These are phyloP conservation scores for Penicillium sp. DNA, from an alignment of 2,329 filamentous ascomycete species.

Conservation along the genomic window DNA sequence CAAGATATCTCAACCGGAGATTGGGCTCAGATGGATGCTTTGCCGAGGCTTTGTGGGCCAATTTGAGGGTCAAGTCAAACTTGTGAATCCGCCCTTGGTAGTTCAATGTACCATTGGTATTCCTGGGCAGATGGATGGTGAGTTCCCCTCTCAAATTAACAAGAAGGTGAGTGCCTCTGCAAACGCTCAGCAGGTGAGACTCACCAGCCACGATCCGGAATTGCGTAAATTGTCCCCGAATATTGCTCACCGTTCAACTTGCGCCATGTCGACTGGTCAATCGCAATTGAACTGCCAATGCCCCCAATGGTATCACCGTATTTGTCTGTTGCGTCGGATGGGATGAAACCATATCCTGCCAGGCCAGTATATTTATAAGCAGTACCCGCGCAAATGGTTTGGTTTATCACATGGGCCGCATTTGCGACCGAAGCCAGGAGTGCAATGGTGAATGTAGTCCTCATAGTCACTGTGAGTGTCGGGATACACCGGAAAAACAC, in stretches of 20 bases:
- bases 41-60: slow-evolving; percentile 47
- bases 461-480: slow-evolving; percentile 14
- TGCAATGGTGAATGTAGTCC: slow-evolving; percentile 9
- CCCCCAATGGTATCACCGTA: slow-evolving; percentile 65
- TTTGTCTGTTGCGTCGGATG: slow-evolving; percentile 56
- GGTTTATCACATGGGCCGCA: slow-evolving; percentile 34
- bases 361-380: slow-evolving; percentile 61
- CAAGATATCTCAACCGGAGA: slow-evolving; percentile 55
- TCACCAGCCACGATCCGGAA: slow-evolving; percentile 64
- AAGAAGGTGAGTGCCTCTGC: neutral
- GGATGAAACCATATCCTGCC: slow-evolving; percentile 59
- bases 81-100: slow-evolving; percentile 64
- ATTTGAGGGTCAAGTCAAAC: slow-evolving; percentile 55
- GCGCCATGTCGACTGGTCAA: slow-evolving; percentile 56
- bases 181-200: slow-evolving; percentile 1
- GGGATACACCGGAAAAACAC: too few species aligned
- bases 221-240: slow-evolving; percentile 54
- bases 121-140: slow-evolving; percentile 39
- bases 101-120: slow-evolving; percentile 64
- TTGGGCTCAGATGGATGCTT: slow-evolving; percentile 54
- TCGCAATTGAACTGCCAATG: slow-evolving; percentile 59
- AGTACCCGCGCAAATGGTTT: slow-evolving; percentile 54
- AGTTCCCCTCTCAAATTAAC: neutral
- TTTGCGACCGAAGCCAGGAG: slow-evolving; percentile 15
- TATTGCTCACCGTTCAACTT: slow-evolving; percentile 49